Evolutionary conservation across 257 asterid species (phyloP), one percentile per base, ranked within the genome.

Genomic region (Solanum stenotomum): DNA sequence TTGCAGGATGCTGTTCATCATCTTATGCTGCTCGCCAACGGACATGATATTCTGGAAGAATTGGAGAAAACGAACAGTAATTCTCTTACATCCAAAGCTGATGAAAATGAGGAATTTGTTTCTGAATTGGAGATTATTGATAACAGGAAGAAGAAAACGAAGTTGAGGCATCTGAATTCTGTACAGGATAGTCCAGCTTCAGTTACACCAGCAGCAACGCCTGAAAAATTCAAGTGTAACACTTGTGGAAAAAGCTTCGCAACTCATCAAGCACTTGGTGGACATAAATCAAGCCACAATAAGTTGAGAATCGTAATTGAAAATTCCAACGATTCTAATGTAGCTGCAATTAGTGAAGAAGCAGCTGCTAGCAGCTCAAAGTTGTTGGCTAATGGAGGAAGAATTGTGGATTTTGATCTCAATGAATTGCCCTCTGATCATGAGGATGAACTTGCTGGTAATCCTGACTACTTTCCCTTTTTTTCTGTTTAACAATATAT

Each of bases 221-320:
- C 87, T 86, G 90, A 87, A 84, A 89, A 89, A 31, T 89, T 85
- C 90, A 85, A 49, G 85, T 93, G 94, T 29, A 86, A 56, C 74
- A 42, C 59, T 86, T 91, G 94, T 46, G 79, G 72, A 34, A 92
- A 84, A 72, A 85, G 85, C 18, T 92, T 93, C 68, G 20, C 89
- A 61, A 89, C 92, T 49, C 89, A 89, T 15, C 94, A 93, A 38
- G 94, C 94, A 38, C 74, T 91, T 35, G 94, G 94, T 12, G 94
- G 96, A 3, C 94, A 93, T 33, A 90, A 42, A 86, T 92, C 94
- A 25, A 90, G 91, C 83, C 96, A 92, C 85, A 89, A 91, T 56
- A 93, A 90, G 40, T 71, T 84, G 86, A 92, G 46, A 83, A 59
- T 74, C 29, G 20, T 56, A 49, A 85, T 90, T 72, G 89, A 90